These are phyloP conservation scores for Termitomyces sp. DNA, from an alignment of 768 basidiomycete genomes.

Conservation along the genomic window DNA sequence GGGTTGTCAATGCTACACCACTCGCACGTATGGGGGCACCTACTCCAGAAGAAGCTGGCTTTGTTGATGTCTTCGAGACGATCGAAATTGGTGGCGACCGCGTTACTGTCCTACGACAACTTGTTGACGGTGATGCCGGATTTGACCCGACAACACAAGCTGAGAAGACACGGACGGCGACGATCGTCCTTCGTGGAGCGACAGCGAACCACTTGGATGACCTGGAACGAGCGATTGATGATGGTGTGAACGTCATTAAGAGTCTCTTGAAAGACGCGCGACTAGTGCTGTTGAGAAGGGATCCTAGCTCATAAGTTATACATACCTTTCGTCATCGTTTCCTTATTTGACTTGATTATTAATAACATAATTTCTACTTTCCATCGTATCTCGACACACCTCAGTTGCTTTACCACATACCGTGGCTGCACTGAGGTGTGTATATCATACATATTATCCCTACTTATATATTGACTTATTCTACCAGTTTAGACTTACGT, in stretches of 20 bases:
- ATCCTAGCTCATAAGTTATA: too few species aligned
- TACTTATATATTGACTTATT: too few species aligned
- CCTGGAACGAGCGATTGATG: slow-evolving; percentile 93
- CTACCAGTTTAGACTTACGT: too few species aligned
- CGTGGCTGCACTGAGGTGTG: too few species aligned
- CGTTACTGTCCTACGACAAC: slow-evolving; percentile 93
- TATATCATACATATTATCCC: too few species aligned
- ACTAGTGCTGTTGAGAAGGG: too few species aligned
- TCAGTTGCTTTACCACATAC: too few species aligned
- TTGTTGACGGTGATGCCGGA: slow-evolving; percentile 60
- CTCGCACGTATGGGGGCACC: slow-evolving; percentile 95
- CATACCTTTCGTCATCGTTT: too few species aligned
- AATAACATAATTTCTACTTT: too few species aligned
- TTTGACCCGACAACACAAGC: slow-evolving; percentile 46
- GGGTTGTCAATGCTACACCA: slow-evolving; percentile 94
- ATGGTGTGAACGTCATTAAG: slow-evolving; percentile 96
- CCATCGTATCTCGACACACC: too few species aligned
- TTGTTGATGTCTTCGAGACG: slow-evolving; percentile 91
- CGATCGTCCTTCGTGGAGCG: slow-evolving; percentile 92
- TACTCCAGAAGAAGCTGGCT: slow-evolving; percentile 93
- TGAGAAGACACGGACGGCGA: slow-evolving; percentile 86
- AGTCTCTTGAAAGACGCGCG: slow-evolving; percentile 85
- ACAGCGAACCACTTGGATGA: slow-evolving; percentile 94
- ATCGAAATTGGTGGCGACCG: slow-evolving; percentile 97
- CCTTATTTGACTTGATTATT: too few species aligned